Evolutionary conservation across 257 asterid genomes (phyloP), one percentile per base, ranked within the genome.

Genomic region (Cynanchum wilfordii): DNA sequence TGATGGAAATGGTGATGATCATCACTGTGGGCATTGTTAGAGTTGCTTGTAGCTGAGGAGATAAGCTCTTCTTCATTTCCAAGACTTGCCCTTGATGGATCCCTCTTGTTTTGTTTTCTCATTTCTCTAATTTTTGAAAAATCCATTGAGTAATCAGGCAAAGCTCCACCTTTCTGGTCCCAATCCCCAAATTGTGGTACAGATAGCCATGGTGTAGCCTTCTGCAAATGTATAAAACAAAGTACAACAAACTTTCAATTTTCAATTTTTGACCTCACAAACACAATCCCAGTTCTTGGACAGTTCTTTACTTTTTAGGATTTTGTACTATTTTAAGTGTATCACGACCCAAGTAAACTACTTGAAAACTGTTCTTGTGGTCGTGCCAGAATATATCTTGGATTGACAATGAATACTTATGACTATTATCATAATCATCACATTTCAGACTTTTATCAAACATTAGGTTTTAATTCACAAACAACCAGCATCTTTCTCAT

Each of bases 181-280:
- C 98, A 92, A 78, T 92, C 96, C 27, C 98, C 98, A 77, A 92
- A 92, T 52, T 92, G 98, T 52, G 98, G 96, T 80, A 92, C 96
- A 56, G 98, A 89, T 49, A 92, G 82, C 98, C 96, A 87, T 76
- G 89, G 87, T 6, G 83, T 86, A 68, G 80, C 80, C 68, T 76
- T 90, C 96, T 90, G 77, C 83, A 78, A 36, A 25, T 29, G 10
- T 33, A 33, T 5, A 24, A 74, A 70, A 60, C n/a, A 22, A 30
- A 63, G 29, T 19, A 58, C 19, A 15, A 10, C 19, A 2, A 38
- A 72, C 25, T 29, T 49, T 62, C 63, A 73, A 19, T 29, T 59
- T 29, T 30, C 33, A 27, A 29, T 42, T 29, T 42, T 40, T 9
- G 4, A 47, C n/a, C 9, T 20, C n/a, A 65, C 9, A 16, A 24